Conservation (phyloP, 2,329 filamentous ascomycete genomes). For the Aspergillus eucalypticola region DNA sequence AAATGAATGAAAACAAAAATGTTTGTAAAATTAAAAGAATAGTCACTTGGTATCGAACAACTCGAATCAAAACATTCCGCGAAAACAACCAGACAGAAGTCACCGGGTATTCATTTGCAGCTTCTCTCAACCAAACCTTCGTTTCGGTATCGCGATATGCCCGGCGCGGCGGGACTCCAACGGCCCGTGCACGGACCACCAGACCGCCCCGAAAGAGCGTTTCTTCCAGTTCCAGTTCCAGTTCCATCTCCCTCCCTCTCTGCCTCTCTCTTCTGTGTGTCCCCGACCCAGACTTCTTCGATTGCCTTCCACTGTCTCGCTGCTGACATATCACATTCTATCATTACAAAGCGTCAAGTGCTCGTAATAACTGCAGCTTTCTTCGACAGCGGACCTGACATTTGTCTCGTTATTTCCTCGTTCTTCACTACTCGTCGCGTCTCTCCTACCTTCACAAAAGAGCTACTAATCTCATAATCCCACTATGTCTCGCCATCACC, state of each 20-base stretch:
- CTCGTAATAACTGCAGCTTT: not conserved
- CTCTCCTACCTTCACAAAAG: too few species aligned
- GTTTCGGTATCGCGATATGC: constrained; percentile 17
- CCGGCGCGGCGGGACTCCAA: constrained; percentile 10
- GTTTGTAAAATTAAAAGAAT: not conserved
- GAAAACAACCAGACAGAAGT: not conserved
- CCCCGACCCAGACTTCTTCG: not conserved
- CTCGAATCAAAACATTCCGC: not conserved
- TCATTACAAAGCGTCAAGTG: not conserved
- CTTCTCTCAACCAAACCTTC: not conserved
- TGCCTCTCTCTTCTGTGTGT: not conserved
- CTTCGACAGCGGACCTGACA: not conserved
- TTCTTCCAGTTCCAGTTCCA: not conserved
- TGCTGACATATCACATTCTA: not conserved
- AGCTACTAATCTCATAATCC: not conserved
- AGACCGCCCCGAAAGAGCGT: constrained; percentile 5
- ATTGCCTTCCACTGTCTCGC: not conserved
- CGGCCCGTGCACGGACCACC: constrained; percentile 33
- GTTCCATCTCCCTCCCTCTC: not conserved
- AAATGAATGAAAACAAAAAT: not conserved
- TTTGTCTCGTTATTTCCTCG: too few species aligned
- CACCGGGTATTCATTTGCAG: not conserved
- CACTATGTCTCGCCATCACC: constrained; percentile 89
- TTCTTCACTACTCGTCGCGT: not conserved
- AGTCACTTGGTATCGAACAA: not conserved